A percentile compares a stretch with the other conserved stretches of the same genome.
Evolutionary conservation across 805 yeast species (phyloP).

Genomic region (Candida ascalaphidarum): DNA sequence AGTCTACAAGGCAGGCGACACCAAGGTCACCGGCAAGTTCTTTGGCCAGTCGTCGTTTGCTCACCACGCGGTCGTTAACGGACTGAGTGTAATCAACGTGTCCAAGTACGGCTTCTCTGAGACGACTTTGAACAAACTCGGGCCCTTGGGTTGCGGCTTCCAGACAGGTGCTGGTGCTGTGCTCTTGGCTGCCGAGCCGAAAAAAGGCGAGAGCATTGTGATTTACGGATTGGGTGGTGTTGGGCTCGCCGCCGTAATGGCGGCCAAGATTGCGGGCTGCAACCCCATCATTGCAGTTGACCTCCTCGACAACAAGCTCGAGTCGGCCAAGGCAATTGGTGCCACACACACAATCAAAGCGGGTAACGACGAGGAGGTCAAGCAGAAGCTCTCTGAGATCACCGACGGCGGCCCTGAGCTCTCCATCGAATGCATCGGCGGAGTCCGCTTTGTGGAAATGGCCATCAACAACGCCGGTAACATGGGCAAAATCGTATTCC

Average conservation of each 20-base stretch:
- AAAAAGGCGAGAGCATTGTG: slow-evolving; percentile 1
- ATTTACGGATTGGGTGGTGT: slow-evolving; percentile 5
- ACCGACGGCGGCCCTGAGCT: slow-evolving; percentile 4
- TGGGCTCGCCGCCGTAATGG: slow-evolving; percentile 5
- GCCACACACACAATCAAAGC: slow-evolving; percentile 6
- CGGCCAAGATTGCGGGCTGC: slow-evolving; percentile 6
- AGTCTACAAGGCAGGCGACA: too few relatives aligned
- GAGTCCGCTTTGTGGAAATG: slow-evolving; percentile 2
- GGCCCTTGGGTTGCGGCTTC: slow-evolving; percentile 4
- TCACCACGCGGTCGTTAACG: slow-evolving; percentile 2
- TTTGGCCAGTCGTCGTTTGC: slow-evolving; percentile 6
- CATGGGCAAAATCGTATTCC: slow-evolving; percentile 3
- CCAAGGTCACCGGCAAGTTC: slow-evolving; percentile 4
- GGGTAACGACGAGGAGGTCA: slow-evolving; percentile 4
- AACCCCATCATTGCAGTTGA: slow-evolving; percentile 4
- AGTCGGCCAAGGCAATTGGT: slow-evolving; percentile 3
- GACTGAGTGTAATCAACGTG: slow-evolving; percentile 1
- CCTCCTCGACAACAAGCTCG: slow-evolving; percentile 2
- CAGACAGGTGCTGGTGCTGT: slow-evolving; percentile 5
- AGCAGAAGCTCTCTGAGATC: slow-evolving; percentile 2
- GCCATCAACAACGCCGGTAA: slow-evolving; percentile 4
- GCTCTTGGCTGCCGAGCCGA: slow-evolving; percentile 3
- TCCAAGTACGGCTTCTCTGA: not conserved
- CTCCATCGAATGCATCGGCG: slow-evolving; percentile 5
- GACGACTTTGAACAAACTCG: slow-evolving; percentile 1